Evolutionary conservation across 1,284 basidiomycete species (phyloP).

Genomic region (Tremellales sp.): DNA sequence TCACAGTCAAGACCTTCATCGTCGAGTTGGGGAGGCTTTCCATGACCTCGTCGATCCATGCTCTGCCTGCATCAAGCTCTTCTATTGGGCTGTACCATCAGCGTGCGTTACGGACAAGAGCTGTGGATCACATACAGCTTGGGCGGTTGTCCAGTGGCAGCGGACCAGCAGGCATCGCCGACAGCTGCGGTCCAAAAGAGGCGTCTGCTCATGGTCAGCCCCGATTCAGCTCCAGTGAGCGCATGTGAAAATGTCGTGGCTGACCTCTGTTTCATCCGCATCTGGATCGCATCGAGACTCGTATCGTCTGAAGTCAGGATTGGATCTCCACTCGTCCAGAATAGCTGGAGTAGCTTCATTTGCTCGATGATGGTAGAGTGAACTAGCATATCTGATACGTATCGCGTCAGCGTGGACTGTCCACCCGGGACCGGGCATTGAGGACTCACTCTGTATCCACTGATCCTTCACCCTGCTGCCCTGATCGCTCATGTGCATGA

Average conservation of each 20-base stretch:
- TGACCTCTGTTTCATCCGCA: conserved; percentile 26
- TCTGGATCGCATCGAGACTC: conserved; percentile 5
- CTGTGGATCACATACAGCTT: conserved; percentile 20
- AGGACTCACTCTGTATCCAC: conserved; percentile 27
- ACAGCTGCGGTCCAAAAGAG: conserved; percentile 34
- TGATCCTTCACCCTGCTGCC: conserved; percentile 9
- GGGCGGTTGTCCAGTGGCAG: conserved; percentile 19
- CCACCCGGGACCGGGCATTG: neutral
- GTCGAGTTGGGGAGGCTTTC: conserved; percentile 12
- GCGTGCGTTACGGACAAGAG: neutral
- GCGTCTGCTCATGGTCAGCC: conserved; percentile 12
- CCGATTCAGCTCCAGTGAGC: neutral
- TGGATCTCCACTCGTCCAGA: conserved; percentile 20
- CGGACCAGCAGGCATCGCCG: conserved; percentile 30
- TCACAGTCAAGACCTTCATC: conserved; percentile 15
- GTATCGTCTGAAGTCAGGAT: conserved; percentile 13
- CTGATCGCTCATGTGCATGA: conserved; percentile 26
- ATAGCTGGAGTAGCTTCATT: conserved; percentile 25
- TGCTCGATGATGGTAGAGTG: conserved; percentile 30
- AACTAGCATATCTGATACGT: conserved; percentile 19
- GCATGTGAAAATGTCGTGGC: neutral
- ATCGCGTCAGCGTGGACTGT: neutral
- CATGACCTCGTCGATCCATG: conserved; percentile 20
- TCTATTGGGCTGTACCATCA: conserved; percentile 19
- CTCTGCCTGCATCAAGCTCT: conserved; percentile 19